Conservation (phyloP, 345 rosid genomes). For the Eutrema heterophyllum region DNA sequence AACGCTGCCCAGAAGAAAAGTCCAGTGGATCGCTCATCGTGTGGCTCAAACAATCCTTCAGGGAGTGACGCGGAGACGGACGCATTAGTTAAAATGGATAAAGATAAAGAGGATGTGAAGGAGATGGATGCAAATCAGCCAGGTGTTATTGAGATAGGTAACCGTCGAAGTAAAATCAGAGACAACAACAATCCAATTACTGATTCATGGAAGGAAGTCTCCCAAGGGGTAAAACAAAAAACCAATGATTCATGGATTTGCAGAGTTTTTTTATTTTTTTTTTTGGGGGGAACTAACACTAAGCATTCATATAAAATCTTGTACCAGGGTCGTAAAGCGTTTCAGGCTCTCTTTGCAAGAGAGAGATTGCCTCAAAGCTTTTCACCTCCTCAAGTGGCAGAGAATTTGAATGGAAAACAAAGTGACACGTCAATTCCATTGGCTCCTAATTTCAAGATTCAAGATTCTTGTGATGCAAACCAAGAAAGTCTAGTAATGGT, state of each 20-base stretch:
- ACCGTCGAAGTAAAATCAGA: slow-evolving; percentile 55
- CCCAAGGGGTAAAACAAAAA: slow-evolving; percentile 60
- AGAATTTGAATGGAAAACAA: slow-evolving; percentile 25
- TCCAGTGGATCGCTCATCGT: slow-evolving; percentile 80
- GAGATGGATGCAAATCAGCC: slow-evolving; percentile 50
- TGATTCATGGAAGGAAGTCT: slow-evolving; percentile 92
- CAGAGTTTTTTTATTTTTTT: neutral
- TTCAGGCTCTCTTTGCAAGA: slow-evolving; percentile 85
- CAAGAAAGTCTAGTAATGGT: slow-evolving; percentile 47
- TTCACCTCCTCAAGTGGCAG: slow-evolving; percentile 57
- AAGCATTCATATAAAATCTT: neutral
- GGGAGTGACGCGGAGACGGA: slow-evolving; percentile 86
- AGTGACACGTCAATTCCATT: slow-evolving; percentile 23
- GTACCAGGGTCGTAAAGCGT: slow-evolving; percentile 80
- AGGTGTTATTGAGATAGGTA: slow-evolving; percentile 36
- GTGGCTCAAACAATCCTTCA: slow-evolving; percentile 90
- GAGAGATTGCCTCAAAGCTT: slow-evolving; percentile 91
- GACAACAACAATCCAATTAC: slow-evolving; percentile 36
- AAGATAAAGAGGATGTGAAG: slow-evolving; percentile 42
- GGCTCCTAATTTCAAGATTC: slow-evolving; percentile 38
- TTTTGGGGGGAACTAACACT: neutral
- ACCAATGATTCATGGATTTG: neutral
- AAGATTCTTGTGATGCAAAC: slow-evolving; percentile 38
- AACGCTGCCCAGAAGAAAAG: slow-evolving; percentile 52
- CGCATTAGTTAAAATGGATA: slow-evolving; percentile 49